Conservation (phyloP, 345 rosid species). For the Erucastrum elatum region DNA sequence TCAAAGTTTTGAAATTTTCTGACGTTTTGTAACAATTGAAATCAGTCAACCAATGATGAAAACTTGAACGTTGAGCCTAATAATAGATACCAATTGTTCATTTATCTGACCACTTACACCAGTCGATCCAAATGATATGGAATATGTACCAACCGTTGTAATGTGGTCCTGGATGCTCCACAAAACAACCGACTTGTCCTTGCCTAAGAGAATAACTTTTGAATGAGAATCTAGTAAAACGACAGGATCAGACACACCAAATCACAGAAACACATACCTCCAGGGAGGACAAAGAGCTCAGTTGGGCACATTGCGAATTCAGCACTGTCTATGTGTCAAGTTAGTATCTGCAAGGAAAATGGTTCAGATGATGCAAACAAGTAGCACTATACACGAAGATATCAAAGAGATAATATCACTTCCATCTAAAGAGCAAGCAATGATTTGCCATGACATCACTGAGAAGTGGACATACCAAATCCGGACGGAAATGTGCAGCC, state of each 20-base stretch:
- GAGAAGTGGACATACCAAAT: constrained; percentile 56
- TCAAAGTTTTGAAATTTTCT: neutral
- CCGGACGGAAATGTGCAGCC: constrained; percentile 86
- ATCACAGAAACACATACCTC: constrained; percentile 60
- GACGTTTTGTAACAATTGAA: neutral
- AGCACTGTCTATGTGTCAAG: constrained; percentile 97
- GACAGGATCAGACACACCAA: neutral
- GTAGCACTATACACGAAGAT: constrained; percentile 1
- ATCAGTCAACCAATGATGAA: neutral
- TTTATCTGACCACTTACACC: constrained; percentile 50
- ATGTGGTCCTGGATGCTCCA: constrained; percentile 99
- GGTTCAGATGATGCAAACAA: constrained; percentile 13
- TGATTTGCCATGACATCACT: neutral
- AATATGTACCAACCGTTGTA: constrained; percentile 61
- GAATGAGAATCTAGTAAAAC: constrained; percentile 30
- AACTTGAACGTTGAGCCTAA: neutral
- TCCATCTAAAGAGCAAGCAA: neutral
- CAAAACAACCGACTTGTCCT: constrained; percentile 45
- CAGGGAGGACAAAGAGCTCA: constrained; percentile 96
- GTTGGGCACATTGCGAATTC: constrained; percentile 98
- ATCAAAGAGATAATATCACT: neutral
- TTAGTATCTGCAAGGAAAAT: constrained; percentile 61
- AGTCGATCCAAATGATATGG: constrained; percentile 63
- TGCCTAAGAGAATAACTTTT: constrained; percentile 38
- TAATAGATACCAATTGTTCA: neutral